A percentile compares a stretch with the other conserved stretches of the same genome.
These are phyloP conservation scores for Rhizopogon rudus DNA, from an alignment of 768 basidiomycete genomes.

Conservation along the genomic window DNA sequence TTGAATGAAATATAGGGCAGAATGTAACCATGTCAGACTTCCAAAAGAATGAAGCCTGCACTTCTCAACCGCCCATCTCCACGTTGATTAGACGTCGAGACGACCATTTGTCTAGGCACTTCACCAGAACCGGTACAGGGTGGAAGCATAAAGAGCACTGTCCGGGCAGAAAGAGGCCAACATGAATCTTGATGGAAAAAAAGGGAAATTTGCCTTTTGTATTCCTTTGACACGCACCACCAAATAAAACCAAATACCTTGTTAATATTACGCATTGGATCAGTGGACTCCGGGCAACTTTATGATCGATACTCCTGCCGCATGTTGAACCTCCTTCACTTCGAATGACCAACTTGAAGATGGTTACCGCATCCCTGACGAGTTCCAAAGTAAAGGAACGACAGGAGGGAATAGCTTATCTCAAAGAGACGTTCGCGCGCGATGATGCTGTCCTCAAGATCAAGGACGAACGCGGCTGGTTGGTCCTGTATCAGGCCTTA, in stretches of 20 bases:
- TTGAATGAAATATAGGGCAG: constrained; percentile 26
- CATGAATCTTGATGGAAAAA: constrained; percentile 4
- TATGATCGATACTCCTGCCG: not conserved
- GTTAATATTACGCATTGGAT: constrained; percentile 13
- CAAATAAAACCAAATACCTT: constrained; percentile 26
- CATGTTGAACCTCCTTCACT: constrained; percentile 2
- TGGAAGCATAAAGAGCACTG: constrained; percentile 50
- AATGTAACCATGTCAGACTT: constrained; percentile 30
- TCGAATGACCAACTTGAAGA: constrained; percentile 38
- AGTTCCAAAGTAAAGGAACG: constrained; percentile 69
- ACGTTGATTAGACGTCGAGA: constrained; percentile 50
- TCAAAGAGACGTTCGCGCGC: constrained; percentile 48
- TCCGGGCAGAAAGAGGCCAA: constrained; percentile 76
- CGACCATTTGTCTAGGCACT: constrained; percentile 54
- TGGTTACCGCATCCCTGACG: constrained; percentile 46
- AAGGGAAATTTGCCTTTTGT: constrained; percentile 15
- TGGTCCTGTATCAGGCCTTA: constrained; percentile 65
- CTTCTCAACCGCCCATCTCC: constrained; percentile 44
- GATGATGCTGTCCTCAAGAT: constrained; percentile 38
- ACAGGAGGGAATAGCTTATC: constrained; percentile 51
- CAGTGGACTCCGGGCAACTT: not conserved
- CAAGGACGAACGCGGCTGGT: constrained; percentile 47
- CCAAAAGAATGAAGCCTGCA: constrained; percentile 26
- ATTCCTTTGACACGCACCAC: constrained; percentile 1
- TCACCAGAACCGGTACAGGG: constrained; percentile 82